phyloP scores from a whole-genome alignment of 2,329 filamentous ascomycete genomes.

The Bipolaris victoriae region DNA sequence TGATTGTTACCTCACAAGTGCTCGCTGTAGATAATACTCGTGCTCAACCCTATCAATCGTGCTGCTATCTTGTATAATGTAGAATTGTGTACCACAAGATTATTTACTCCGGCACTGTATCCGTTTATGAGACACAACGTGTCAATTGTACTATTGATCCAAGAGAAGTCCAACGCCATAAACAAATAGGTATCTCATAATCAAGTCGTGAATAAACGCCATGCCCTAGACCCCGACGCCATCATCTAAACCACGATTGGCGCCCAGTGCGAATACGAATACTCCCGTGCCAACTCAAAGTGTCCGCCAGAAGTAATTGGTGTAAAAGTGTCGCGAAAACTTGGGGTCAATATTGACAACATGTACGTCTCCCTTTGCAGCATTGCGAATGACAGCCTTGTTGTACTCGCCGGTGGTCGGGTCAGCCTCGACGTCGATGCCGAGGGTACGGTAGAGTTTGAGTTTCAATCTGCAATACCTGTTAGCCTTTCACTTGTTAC shows the following conservation, averaged over 20 bases:
- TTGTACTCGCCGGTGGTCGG: conserved; percentile 75
- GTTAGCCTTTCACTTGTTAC: not conserved
- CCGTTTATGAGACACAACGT: too few species aligned
- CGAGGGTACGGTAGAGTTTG: conserved; percentile 88
- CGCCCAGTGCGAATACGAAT: not conserved
- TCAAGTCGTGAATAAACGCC: conserved; percentile 5
- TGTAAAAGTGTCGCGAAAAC: conserved; percentile 89
- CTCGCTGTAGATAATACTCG: too few species aligned
- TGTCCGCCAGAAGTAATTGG: conserved; percentile 94
- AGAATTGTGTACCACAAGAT: too few species aligned
- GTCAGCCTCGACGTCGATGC: conserved; percentile 87
- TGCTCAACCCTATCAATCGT: too few species aligned
- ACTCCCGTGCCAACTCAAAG: conserved; percentile 56
- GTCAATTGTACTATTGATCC: not conserved
- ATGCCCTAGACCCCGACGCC: too few species aligned
- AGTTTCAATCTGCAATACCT: conserved; percentile 69
- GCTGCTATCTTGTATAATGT: too few species aligned
- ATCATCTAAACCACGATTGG: not conserved
- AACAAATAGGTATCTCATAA: conserved; percentile 16
- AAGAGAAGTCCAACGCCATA: conserved; percentile 4
- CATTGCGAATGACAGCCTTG: conserved; percentile 84
- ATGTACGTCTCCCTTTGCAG: conserved; percentile 87
- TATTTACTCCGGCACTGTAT: too few species aligned
- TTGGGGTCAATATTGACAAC: conserved; percentile 94
- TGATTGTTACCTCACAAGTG: too few species aligned